These are phyloP conservation scores for Alternaria conjuncta DNA, from an alignment of 2,329 filamentous ascomycete genomes.

Conservation along the genomic window DNA sequence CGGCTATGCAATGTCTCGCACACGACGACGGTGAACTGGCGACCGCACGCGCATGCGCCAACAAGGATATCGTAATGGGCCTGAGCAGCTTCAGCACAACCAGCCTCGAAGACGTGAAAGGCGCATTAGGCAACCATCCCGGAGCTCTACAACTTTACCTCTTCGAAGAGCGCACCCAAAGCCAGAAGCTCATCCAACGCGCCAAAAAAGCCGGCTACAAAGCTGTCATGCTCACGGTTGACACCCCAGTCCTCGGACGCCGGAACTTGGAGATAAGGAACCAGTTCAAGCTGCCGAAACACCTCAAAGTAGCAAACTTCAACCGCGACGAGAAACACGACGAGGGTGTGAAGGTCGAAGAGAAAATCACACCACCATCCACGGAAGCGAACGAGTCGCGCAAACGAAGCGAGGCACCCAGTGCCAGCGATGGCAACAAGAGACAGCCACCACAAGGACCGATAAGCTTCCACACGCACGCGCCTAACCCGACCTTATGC, in stretches of 20 bases:
- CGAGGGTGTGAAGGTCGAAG: background rate
- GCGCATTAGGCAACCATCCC: conserved; percentile 48
- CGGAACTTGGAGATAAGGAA: conserved; percentile 35
- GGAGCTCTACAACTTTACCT: conserved; percentile 54
- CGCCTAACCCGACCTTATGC: conserved; percentile 26
- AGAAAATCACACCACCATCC: background rate
- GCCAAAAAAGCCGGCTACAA: conserved; percentile 35
- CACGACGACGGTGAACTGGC: conserved; percentile 54
- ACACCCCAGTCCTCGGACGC: conserved; percentile 32
- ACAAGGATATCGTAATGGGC: conserved; percentile 47
- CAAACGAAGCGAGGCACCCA: conserved; percentile 5
- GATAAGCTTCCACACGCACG: conserved; percentile 28
- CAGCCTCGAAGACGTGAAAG: conserved; percentile 54
- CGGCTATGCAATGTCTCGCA: conserved; percentile 53
- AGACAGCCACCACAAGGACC: conserved; percentile 15
- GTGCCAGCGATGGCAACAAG: background rate
- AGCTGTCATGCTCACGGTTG: conserved; percentile 34
- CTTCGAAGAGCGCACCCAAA: conserved; percentile 36
- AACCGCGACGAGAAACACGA: conserved; percentile 9
- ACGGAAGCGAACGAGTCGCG: conserved; percentile 1
- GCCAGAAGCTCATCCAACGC: conserved; percentile 26
- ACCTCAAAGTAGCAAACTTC: conserved; percentile 33
- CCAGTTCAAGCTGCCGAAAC: conserved; percentile 31
- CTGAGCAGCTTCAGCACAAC: conserved; percentile 50
- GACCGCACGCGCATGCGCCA: conserved; percentile 49